A percentile compares a stretch with the other conserved stretches of the same genome.
Conservation (phyloP, 192 early-diverging fungal genomes). For the Phlyctochytrium bullatum region DNA sequence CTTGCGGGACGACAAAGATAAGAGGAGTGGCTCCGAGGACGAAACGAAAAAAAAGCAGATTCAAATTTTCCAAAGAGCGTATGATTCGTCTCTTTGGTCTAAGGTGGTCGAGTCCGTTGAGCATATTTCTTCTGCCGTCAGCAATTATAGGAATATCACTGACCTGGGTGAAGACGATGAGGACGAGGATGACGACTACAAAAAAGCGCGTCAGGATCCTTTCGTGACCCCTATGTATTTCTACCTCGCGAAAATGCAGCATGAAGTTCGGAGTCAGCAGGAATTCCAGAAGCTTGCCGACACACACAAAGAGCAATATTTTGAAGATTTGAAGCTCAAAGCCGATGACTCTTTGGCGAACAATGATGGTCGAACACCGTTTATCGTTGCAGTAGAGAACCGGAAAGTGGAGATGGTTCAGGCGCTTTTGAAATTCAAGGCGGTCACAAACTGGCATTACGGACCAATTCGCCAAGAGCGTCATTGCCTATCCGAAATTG, state of each 20-base stretch:
- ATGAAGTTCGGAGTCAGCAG: background rate
- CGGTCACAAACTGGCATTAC: conserved; percentile 21
- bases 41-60: too few species aligned
- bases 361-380: conserved; percentile 12
- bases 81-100: too few species aligned
- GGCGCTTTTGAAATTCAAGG: conserved; percentile 25
- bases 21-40: too few species aligned
- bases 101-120: background rate
- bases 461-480: conserved; percentile 20
- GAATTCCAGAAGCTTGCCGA: background rate
- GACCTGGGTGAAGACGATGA: background rate
- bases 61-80: too few species aligned
- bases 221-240: conserved; percentile 14
- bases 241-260: conserved; percentile 6
- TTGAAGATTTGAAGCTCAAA: background rate
- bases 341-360: conserved; percentile 14
- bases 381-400: conserved; percentile 20
- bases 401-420: conserved; percentile 6
- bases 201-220: background rate
- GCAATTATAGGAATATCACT: background rate
- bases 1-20: too few species aligned
- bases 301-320: background rate
- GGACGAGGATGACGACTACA: conserved; percentile 7
- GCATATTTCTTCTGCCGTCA: background rate
- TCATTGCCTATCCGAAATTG: conserved; percentile 15